Percentiles rank a stretch among this genome's conserved stretches.
phyloP scores from a whole-genome alignment of 352 stramenopile species.

The Globisporangium canariense region DNA sequence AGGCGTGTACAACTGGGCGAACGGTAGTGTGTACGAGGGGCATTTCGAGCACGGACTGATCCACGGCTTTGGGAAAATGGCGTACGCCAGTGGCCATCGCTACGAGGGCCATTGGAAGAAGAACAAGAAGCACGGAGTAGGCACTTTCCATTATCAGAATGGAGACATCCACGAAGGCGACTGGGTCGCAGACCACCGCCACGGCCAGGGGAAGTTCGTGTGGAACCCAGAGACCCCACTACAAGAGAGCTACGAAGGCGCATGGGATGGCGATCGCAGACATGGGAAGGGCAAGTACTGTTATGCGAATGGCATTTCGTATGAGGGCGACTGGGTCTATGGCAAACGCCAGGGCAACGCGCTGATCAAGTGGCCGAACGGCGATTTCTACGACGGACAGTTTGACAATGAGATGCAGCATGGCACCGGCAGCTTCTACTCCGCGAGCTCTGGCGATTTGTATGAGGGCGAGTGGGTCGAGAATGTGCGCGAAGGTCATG shows the following conservation, averaged over 20 bases:
- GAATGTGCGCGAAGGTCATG: slow-evolving; percentile 80
- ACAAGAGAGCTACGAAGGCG: slow-evolving; percentile 80
- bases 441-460: slow-evolving; percentile 36
- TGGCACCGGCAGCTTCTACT: slow-evolving; percentile 69
- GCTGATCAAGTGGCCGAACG: slow-evolving; percentile 81
- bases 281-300: slow-evolving; percentile 60
- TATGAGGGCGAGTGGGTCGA: slow-evolving; percentile 80
- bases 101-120: slow-evolving; percentile 63
- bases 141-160: slow-evolving; percentile 77
- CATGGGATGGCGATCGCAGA: slow-evolving; percentile 56
- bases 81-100: slow-evolving; percentile 57
- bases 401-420: slow-evolving; percentile 83
- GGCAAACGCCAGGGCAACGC: slow-evolving; percentile 75
- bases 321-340: slow-evolving; percentile 61
- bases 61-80: slow-evolving; percentile 47
- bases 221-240: slow-evolving; percentile 50
- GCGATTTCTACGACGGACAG: slow-evolving; percentile 77
- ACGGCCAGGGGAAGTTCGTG: slow-evolving; percentile 56
- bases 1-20: slow-evolving; percentile 61
- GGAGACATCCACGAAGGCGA: slow-evolving; percentile 80
- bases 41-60: slow-evolving; percentile 70
- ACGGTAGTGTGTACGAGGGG: slow-evolving; percentile 78
- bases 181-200: slow-evolving; percentile 53
- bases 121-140: slow-evolving; percentile 78
- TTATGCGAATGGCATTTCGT: slow-evolving; percentile 59